phyloP scores from a whole-genome alignment of 2,329 filamentous ascomycete genomes.

The Colletotrichum costaricense region DNA sequence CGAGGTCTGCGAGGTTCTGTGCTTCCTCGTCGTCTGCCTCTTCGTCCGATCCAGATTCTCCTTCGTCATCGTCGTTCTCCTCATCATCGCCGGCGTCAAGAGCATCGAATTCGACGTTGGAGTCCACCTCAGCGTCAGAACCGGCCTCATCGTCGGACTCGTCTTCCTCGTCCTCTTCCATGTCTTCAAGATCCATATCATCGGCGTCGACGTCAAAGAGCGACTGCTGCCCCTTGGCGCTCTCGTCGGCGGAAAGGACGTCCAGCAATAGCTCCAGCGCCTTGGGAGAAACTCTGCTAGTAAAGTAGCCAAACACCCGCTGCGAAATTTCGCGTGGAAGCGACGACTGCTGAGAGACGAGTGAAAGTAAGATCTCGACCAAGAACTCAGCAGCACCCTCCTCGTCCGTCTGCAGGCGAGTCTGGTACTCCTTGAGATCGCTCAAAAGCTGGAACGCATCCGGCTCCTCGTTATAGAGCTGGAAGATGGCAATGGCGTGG shows the following conservation, averaged over 20 bases:
- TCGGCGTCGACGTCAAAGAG: conserved; percentile 76
- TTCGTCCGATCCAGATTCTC: conserved; percentile 54
- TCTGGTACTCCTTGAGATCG: conserved; percentile 82
- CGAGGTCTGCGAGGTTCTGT: conserved; percentile 63
- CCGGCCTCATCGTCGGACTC: conserved; percentile 54
- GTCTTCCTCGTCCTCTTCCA: conserved; percentile 53
- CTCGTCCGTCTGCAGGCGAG: conserved; percentile 69
- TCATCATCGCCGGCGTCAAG: conserved; percentile 54
- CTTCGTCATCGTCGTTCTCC: conserved; percentile 58
- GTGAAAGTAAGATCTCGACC: conserved; percentile 89
- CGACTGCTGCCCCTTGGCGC: conserved; percentile 83
- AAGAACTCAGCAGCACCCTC: conserved; percentile 74
- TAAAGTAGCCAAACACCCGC: conserved; percentile 88
- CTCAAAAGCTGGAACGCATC: conserved; percentile 86
- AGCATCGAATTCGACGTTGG: conserved; percentile 63
- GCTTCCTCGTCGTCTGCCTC: conserved; percentile 55
- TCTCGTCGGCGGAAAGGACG: conserved; percentile 84
- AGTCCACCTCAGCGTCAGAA: conserved; percentile 59
- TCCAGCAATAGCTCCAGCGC: conserved; percentile 75
- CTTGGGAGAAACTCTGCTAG: conserved; percentile 76
- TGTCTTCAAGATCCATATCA: conserved; percentile 52
- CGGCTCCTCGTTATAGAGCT: conserved; percentile 89
- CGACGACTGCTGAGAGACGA: conserved; percentile 86
- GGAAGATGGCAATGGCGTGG: conserved; percentile 85
- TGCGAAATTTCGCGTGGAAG: conserved; percentile 88